Evolutionary conservation across 306 rosid genomes (phyloP).

Genomic region (Macrotyloma uniflorum): DNA sequence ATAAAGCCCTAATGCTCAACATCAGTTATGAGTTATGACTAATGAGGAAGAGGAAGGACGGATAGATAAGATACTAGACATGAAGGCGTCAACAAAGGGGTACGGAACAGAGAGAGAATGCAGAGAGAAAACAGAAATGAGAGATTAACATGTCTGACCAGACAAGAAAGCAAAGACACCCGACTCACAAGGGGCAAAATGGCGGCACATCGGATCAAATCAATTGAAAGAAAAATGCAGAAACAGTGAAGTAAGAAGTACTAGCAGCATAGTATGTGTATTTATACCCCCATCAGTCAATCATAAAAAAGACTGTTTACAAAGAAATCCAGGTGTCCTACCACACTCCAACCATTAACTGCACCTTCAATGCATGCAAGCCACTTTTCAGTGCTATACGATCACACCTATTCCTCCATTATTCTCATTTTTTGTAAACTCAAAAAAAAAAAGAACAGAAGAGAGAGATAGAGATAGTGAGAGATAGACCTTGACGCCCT

Average conservation of each 20-base stretch:
- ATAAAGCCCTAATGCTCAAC: constrained; percentile 37
- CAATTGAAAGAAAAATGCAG: constrained; percentile 49
- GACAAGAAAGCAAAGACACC: constrained; percentile 42
- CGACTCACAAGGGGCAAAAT: constrained; percentile 56
- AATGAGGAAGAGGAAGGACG: constrained; percentile 13
- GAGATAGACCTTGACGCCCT: constrained; percentile 94
- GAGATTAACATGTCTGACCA: constrained; percentile 28
- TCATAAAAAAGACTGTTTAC: constrained; percentile 50
- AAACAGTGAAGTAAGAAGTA: constrained; percentile 42
- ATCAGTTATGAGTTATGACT: constrained; percentile 18
- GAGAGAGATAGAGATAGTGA: background rate
- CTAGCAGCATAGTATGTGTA: constrained; percentile 24
- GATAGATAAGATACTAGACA: constrained; percentile 24
- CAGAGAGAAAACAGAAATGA: constrained; percentile 13
- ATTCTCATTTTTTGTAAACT: background rate
- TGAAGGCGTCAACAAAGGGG: constrained; percentile 38
- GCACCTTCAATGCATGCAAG: constrained; percentile 61
- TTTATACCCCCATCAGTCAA: constrained; percentile 68
- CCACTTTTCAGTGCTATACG: constrained; percentile 39
- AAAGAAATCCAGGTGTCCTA: constrained; percentile 54
- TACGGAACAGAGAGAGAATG: constrained; percentile 32
- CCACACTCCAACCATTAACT: constrained; percentile 40
- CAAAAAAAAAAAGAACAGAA: background rate
- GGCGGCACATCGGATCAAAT: constrained; percentile 97
- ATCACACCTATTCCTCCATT: background rate